Evolutionary conservation across 2,329 filamentous ascomycete genomes (phyloP), one percentile per base, ranked within the genome.

Genomic region (Fusarium sp.): DNA sequence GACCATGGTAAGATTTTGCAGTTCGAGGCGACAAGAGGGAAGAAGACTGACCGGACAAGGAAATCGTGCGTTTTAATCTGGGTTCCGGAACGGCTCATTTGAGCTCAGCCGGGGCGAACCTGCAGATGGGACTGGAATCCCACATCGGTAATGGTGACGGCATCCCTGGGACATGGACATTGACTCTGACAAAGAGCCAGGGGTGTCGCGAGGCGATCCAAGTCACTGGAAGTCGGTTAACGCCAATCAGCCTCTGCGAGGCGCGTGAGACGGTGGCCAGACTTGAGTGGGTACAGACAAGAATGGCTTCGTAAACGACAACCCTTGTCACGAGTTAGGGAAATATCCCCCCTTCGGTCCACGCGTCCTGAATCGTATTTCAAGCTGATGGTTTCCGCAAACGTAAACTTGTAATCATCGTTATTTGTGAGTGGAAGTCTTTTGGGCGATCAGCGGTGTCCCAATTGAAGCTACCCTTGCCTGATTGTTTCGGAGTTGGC

Each of bases 221-320:
- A 64, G 55, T 56, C 62, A 25, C 51, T 67, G 66, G 70, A 62
- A 67, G 58, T 53, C 40, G 51, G 46, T 44, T 50, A 56, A 65
- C 58, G 57, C 73, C 73, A 73, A 74, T 74, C 69, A 71, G 63
- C 62, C 65, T 63, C 34, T 55, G 60, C 56, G 46, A 62, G 63
- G 65, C 53, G 46, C 36, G 59, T 68, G 66, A 72, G 68, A 49
- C 46, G 51, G 57, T 65, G 65, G 58, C 56, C 72, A 67, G 63
- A 69, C 63, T 71, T 36, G 51, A 58, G 69, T 73, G 70, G 73
- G 65, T 59, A 71, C 53, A 38, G 54, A 23, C 60, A 33, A 34
- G 42, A 18, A 71, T 69, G 54, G 57, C 68, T 68, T 73, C 60
- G 55, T 50, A 62, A 49, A 60, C 65, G 55, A 65, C 53, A 36